Evolutionary conservation across 2,329 filamentous ascomycete genomes (phyloP).

Genomic region (Xylariales sp.): DNA sequence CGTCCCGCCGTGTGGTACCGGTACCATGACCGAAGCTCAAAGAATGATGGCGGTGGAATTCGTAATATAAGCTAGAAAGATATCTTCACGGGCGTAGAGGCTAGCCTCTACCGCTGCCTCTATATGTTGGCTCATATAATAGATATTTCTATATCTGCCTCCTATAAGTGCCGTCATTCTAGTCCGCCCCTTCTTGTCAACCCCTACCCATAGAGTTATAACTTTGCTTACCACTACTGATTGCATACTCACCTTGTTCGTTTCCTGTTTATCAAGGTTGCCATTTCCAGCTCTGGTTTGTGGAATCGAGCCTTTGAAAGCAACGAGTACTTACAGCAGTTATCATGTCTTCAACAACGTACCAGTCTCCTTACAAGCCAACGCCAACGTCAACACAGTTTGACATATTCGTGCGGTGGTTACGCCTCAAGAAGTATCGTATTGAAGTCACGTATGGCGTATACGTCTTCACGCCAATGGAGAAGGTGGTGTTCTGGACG

Average conservation of each 20-base stretch:
- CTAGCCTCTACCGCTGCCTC: background rate
- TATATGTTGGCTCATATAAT: background rate
- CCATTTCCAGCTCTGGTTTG: background rate
- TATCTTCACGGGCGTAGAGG: conserved; percentile 9
- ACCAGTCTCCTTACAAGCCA: conserved; percentile 33
- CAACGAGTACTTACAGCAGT: background rate
- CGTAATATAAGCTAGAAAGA: conserved; percentile 23
- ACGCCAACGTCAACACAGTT: conserved; percentile 37
- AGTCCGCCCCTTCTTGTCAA: background rate
- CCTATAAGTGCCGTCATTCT: background rate
- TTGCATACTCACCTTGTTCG: background rate
- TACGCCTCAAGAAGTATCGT: conserved; percentile 82
- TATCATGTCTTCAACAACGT: conserved; percentile 30
- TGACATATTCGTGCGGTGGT: conserved; percentile 68
- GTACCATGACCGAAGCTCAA: conserved; percentile 1
- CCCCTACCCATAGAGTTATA: background rate
- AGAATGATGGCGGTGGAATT: conserved; percentile 10
- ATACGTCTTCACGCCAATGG: conserved; percentile 82
- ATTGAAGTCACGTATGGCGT: conserved; percentile 84
- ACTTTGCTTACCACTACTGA: background rate
- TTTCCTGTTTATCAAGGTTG: background rate
- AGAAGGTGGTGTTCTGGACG: conserved; percentile 83
- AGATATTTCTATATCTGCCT: background rate
- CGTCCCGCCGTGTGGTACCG: background rate
- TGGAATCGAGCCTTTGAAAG: background rate